These are phyloP conservation scores for Tuber melanosporum DNA, from an alignment of 495 filamentous ascomycete genomes.

Conservation along the genomic window DNA sequence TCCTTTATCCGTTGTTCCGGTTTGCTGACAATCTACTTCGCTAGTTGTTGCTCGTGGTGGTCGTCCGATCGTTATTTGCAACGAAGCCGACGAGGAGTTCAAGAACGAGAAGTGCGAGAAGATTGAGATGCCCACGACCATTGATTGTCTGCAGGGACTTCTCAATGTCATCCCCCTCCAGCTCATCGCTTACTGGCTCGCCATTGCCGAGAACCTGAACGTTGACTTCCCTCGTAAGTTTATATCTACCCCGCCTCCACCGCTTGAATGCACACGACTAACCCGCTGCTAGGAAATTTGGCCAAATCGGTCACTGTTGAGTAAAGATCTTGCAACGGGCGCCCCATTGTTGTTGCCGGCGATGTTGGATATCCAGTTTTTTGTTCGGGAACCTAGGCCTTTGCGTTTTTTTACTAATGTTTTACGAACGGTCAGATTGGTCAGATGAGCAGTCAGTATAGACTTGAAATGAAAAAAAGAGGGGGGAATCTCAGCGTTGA, in stretches of 20 bases:
- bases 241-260: not conserved
- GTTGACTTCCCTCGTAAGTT: conserved; percentile 80
- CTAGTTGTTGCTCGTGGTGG: conserved; percentile 85
- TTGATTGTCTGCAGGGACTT: conserved; percentile 90
- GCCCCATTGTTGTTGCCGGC: not conserved
- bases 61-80: conserved; percentile 97
- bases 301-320: conserved; percentile 99
- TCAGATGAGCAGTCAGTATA: not conserved
- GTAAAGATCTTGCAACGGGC: conserved; percentile 48
- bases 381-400: not conserved
- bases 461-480: not conserved
- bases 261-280: conserved; percentile 14
- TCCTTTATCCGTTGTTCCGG: not conserved
- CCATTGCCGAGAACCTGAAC: conserved; percentile 89
- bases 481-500: not conserved
- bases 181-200: conserved; percentile 97
- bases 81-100: conserved; percentile 83
- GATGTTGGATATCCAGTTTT: not conserved
- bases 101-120: conserved; percentile 77
- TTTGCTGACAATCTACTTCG: conserved; percentile 4
- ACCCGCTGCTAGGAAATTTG: conserved; percentile 54
- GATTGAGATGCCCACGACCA: conserved; percentile 93
- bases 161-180: conserved; percentile 97
- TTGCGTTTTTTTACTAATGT: not conserved
- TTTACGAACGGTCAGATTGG: not conserved